A percentile compares a stretch with the other conserved stretches of the same genome.
These are phyloP conservation scores for Prunus mume DNA, from an alignment of 306 rosid genomes.

Conservation along the genomic window DNA sequence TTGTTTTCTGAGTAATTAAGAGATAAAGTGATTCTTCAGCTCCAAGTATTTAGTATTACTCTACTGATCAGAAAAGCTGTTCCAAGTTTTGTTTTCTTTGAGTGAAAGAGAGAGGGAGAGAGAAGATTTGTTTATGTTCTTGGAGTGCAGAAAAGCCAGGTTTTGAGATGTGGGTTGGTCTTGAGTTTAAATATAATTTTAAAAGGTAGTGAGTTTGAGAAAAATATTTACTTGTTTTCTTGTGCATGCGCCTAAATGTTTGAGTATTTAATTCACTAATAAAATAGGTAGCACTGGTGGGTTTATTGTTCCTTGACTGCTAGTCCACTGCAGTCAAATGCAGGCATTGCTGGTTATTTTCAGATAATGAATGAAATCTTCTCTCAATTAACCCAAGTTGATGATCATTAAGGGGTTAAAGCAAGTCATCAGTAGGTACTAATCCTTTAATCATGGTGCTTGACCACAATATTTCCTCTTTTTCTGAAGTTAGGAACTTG, in stretches of 20 bases:
- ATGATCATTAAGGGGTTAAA: neutral
- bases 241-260: conserved; percentile 20
- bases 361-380: too few species aligned
- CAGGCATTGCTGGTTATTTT: too few species aligned
- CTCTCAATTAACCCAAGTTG: too few species aligned
- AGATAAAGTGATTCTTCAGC: neutral
- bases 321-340: neutral
- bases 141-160: conserved; percentile 51
- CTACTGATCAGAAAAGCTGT: conserved; percentile 21
- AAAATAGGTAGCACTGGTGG: neutral
- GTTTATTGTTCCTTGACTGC: neutral
- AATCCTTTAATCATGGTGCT: conserved; percentile 17
- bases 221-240: conserved; percentile 20
- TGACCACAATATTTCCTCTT: neutral
- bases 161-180: conserved; percentile 38
- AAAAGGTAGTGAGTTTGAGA: conserved; percentile 16
- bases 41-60: conserved; percentile 30
- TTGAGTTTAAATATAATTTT: conserved; percentile 25
- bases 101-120: conserved; percentile 28
- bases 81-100: conserved; percentile 22
- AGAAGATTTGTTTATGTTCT: conserved; percentile 3
- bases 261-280: neutral
- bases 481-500: neutral
- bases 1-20: conserved; percentile 17
- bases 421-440: neutral